Evolutionary conservation across 495 filamentous ascomycete species (phyloP).

Genomic region (Tirmania nivea): DNA sequence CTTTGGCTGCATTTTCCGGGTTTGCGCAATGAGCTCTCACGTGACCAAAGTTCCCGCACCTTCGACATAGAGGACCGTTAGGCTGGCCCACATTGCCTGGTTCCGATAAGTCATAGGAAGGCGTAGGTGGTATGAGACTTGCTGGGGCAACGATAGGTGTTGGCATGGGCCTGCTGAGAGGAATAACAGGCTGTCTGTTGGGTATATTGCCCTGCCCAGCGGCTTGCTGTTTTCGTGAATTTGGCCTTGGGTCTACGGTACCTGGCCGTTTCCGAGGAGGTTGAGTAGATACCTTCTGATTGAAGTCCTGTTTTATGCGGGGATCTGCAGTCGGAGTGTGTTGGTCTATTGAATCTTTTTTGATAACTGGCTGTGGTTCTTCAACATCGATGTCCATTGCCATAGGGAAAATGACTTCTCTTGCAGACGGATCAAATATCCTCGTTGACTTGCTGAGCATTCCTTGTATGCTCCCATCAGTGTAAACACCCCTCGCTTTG

Average conservation of each 20-base stretch:
- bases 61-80: neutral
- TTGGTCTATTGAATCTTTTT: constrained; percentile 2
- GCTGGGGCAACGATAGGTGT: neutral
- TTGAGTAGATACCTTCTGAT: neutral
- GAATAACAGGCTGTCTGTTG: neutral
- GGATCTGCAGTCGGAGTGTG: neutral
- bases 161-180: neutral
- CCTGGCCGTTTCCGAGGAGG: neutral
- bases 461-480: constrained; percentile 32
- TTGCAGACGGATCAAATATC: neutral
- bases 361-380: constrained; percentile 1
- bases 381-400: neutral
- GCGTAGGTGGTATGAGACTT: neutral
- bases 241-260: neutral
- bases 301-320: neutral
- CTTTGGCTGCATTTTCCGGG: neutral
- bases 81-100: neutral
- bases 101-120: neutral
- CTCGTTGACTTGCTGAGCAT: constrained; percentile 14
- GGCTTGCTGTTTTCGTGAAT: neutral
- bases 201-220: neutral
- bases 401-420: constrained; percentile 3
- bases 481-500: constrained; percentile 50
- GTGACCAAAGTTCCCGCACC: neutral
- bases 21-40: neutral